Evolutionary conservation across 2,329 filamentous ascomycete species (phyloP), one percentile per base, ranked within the genome.

Genomic region (Penicillium sp.): DNA sequence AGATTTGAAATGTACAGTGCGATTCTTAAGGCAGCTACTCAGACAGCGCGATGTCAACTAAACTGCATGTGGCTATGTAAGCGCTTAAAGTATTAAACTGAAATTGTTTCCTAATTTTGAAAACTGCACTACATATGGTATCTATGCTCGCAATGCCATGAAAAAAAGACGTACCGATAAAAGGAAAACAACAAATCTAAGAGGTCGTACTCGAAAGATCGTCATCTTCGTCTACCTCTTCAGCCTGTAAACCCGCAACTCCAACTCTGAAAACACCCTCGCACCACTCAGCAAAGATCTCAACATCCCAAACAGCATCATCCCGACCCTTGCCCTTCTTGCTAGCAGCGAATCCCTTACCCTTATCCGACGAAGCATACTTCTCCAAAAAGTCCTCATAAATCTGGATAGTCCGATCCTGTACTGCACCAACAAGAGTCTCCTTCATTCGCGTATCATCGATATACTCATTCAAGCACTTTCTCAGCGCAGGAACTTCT

Each of bases 381-480:
- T 75, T 76, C 29, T 87, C 84, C 59, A 85, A 86, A 74, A 87
- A 89, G 6, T 83, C 81, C 67, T 89, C 86, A 64, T 89, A 89
- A 10, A 79, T 79, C 67, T 84, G 80, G 16, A 86, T 79, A 14
- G 88, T 83, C 60, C 82, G 82, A 66, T 88, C 86, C 70, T 87
- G 81, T 25, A 89, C 85, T 2, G 87, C 87, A 14, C 82, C 84
- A 4, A 88, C 84, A 9, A 89, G 78, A 29, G 87, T 89, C 69
- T 89, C 87, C 55, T 83, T 80, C 56, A 86, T 88, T 26, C 86
- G 78, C n/a, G 76, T 73, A 67, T 89, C 87, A 23, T 85, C 82
- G n/a, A 89, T 77, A 67, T 88, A 89, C 57, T 84, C 84, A 53
- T 83, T 81, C 23, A 89, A 67, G 57, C 86, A 83, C 19, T 73